Percentiles rank a stretch among this genome's conserved stretches.
Evolutionary conservation across 1,139 yeast species (phyloP).

Genomic region (Kurtzmaniella natalensis): DNA sequence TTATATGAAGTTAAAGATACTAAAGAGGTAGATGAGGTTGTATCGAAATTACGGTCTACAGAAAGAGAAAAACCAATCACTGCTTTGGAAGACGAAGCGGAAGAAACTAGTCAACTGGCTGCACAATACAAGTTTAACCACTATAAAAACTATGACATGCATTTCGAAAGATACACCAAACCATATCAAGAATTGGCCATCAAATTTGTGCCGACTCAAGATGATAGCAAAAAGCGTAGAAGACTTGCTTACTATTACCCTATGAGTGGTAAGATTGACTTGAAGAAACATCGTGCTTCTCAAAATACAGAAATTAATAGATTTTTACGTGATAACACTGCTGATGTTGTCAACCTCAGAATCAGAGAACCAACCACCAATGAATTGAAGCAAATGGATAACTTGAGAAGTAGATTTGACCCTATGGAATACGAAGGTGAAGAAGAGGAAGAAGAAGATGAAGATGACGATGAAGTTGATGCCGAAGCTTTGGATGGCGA

Average conservation of each 20-base stretch:
- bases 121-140: conserved; percentile 52
- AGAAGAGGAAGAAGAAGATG: conserved; percentile 37
- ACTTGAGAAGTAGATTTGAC: conserved; percentile 63
- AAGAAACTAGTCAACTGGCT: conserved; percentile 24
- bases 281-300: conserved; percentile 73
- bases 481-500: conserved; percentile 17
- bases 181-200: conserved; percentile 44
- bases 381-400: conserved; percentile 67
- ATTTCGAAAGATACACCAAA: conserved; percentile 43
- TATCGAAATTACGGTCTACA: conserved; percentile 46
- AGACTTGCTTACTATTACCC: conserved; percentile 75
- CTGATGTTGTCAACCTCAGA: conserved; percentile 53
- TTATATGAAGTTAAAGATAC: conserved; percentile 45
- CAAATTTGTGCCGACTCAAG: conserved; percentile 47
- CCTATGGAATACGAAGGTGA: conserved; percentile 68
- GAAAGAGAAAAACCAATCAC: conserved; percentile 47
- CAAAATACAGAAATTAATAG: conserved; percentile 45
- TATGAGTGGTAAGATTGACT: conserved; percentile 68
- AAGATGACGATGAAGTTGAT: conserved; percentile 13
- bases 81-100: conserved; percentile 36
- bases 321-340: conserved; percentile 47
- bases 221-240: conserved; percentile 37
- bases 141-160: conserved; percentile 78
- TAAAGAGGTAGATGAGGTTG: conserved; percentile 24
- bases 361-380: conserved; percentile 71